These are phyloP conservation scores for Triticum turgidum DNA, from an alignment of 176 grass and related monocot species.

Conservation along the genomic window DNA sequence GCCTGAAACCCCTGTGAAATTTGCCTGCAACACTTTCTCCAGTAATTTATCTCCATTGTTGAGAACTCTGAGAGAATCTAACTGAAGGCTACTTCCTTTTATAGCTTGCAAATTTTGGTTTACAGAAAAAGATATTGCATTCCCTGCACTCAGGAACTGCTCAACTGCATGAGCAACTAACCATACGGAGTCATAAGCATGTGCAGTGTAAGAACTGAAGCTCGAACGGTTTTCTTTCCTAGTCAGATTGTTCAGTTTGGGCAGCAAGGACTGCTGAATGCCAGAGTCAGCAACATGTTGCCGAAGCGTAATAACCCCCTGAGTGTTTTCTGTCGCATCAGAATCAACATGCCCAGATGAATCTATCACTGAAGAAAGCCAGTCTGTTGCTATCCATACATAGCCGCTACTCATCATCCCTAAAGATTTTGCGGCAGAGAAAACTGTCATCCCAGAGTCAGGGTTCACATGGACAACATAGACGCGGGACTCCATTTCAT, in stretches of 20 bases:
- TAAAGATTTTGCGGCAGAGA: conserved; percentile 66
- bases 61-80: conserved; percentile 58
- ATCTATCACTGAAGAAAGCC: conserved; percentile 72
- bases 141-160: conserved; percentile 62
- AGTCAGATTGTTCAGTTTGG: conserved; percentile 54
- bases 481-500: conserved; percentile 73
- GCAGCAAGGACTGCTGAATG: conserved; percentile 38
- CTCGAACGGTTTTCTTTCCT: conserved; percentile 18
- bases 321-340: conserved; percentile 48
- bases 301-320: conserved; percentile 75
- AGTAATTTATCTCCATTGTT: conserved; percentile 62
- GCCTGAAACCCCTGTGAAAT: conserved; percentile 77
- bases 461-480: conserved; percentile 90
- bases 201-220: conserved; percentile 65
- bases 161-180: conserved; percentile 82
- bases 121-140: conserved; percentile 61
- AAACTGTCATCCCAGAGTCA: conserved; percentile 67
- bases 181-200: conserved; percentile 86
- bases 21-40: conserved; percentile 51
- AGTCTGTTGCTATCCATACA: conserved; percentile 95
- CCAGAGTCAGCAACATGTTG: conserved; percentile 61
- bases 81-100: conserved; percentile 57
- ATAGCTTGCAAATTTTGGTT: conserved; percentile 44
- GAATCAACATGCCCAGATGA: conserved; percentile 33
- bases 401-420: conserved; percentile 78